Evolutionary conservation across 306 rosid species (phyloP).

Genomic region (Rosa rugosa): DNA sequence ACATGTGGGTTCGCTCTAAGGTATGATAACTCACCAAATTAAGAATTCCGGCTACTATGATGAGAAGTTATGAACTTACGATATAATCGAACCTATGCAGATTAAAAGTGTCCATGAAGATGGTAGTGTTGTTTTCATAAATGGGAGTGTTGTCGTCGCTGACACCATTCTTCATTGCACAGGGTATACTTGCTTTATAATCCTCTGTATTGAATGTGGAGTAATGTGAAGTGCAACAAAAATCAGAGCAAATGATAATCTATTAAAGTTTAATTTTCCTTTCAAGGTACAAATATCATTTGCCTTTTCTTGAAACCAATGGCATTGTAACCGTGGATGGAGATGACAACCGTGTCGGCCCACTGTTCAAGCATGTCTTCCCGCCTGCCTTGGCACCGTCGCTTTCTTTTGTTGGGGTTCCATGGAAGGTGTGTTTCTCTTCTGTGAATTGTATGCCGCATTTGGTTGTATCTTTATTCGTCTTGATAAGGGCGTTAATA

Average conservation of each 20-base stretch:
- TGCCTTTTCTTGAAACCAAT: conserved; percentile 65
- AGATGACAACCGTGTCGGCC: conserved; percentile 72
- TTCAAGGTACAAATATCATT: conserved; percentile 37
- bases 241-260: background rate
- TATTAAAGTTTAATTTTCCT: too few species aligned
- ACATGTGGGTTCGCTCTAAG: background rate
- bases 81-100: conserved; percentile 39
- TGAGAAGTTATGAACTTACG: background rate
- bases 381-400: conserved; percentile 69
- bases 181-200: conserved; percentile 43
- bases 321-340: conserved; percentile 42
- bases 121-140: conserved; percentile 58
- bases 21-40: background rate
- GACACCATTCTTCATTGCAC: conserved; percentile 77
- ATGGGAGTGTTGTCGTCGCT: conserved; percentile 50
- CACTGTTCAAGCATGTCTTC: conserved; percentile 70
- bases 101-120: conserved; percentile 56
- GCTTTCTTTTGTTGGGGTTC: conserved; percentile 79
- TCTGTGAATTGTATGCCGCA: background rate
- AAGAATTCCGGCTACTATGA: background rate
- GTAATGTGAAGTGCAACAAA: background rate
- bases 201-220: background rate
- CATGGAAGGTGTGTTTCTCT: conserved; percentile 51
- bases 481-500: too few species aligned
- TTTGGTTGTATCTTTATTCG: background rate